phyloP scores from a whole-genome alignment of 345 rosid species.

The Salix udensis region DNA sequence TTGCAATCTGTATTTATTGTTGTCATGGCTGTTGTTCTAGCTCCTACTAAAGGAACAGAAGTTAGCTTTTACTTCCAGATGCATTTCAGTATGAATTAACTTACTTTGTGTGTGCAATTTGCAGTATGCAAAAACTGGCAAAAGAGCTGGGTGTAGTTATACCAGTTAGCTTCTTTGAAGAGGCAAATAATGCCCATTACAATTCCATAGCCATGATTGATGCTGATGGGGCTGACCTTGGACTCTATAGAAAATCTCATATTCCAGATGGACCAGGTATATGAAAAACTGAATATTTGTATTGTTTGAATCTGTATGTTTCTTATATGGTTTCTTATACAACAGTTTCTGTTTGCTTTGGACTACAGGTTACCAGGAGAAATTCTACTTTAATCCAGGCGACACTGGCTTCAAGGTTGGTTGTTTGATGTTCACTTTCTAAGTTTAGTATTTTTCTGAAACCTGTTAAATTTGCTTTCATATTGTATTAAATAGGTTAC shows the following conservation, averaged over 20 bases:
- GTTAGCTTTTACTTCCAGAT: slow-evolving; percentile 4
- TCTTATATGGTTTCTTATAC: slow-evolving; percentile 8
- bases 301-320: slow-evolving; percentile 10
- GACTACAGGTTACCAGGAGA: slow-evolving; percentile 81
- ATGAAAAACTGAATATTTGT: slow-evolving; percentile 8
- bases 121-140: slow-evolving; percentile 84
- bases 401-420: slow-evolving; percentile 94
- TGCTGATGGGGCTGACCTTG: slow-evolving; percentile 91
- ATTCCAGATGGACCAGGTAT: slow-evolving; percentile 98
- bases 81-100: neutral
- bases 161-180: slow-evolving; percentile 95
- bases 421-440: neutral
- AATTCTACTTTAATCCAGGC: slow-evolving; percentile 95
- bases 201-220: slow-evolving; percentile 85
- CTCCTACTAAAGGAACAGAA: neutral
- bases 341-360: neutral
- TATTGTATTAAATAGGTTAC: slow-evolving; percentile 13
- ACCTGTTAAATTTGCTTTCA: neutral
- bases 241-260: slow-evolving; percentile 91
- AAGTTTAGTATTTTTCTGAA: neutral
- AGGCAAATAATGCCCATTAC: slow-evolving; percentile 88
- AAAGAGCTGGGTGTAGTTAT: slow-evolving; percentile 82
- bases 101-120: neutral
- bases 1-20: neutral
- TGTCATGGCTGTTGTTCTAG: neutral